Base-by-base conservation (phyloP, 306 rosid genomes). In the Ochetophila trinervis region DNA sequence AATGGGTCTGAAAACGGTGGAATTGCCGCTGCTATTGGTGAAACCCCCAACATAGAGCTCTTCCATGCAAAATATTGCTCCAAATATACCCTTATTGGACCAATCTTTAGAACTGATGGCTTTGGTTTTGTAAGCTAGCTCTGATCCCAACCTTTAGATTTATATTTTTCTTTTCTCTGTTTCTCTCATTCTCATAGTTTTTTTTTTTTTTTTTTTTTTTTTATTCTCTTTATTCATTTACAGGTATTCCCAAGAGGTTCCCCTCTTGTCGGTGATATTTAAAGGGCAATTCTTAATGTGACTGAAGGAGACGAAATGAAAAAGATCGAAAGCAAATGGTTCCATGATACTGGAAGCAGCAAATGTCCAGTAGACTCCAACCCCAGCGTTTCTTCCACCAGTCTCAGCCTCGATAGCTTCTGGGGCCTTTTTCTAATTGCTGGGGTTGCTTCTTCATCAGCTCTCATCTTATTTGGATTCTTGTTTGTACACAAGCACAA, bases 371-470 rank as follows among this genome's bases (percentile, higher is more conserved):
- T 9, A 51, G 75, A 66, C 13, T 66, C 84, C 36, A 67, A 53
- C 16, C 32, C 76, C 34, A 65, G 40, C 51, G 16, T 69, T 47
- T 80, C 82, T 21, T 78, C 95, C 6, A 60, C 17, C 13, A 85
- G 67, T 65, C 85, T 90, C 2, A 79, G 84, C 34, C 70, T 90
- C 16, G 76, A 82, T 10, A 86, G 87, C 78, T 77, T 86, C 20
- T 85, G 87, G 90, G 95, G 92, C 5, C 76, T 86, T 19, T 82
- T 82, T 57, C 80, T 87, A 48, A 47, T 90, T 14, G 79, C 77
- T 3, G 83, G 88, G 11, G 23, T 57, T 57, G 72, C 82, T 67
- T 85, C 87, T 1, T 5, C 67, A 2, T 34, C 7, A 8, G 76
- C 90, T 40, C 78, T 87, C 40, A 9, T 70, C 4, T 2, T 83